phyloP scores from a whole-genome alignment of 2,329 filamentous ascomycete genomes.

The Rutstroemia sp. region DNA sequence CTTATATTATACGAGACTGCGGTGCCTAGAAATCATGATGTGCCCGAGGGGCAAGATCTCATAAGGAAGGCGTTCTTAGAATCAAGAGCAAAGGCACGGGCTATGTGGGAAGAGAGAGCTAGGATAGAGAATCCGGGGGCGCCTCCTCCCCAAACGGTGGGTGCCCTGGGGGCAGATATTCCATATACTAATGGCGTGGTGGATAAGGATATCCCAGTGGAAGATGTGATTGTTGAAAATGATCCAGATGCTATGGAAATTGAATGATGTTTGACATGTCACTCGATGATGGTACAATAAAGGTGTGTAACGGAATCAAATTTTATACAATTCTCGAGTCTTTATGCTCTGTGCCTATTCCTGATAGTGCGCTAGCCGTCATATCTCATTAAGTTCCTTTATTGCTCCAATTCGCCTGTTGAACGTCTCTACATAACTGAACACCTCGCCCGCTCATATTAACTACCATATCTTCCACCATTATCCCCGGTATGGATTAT shows the following conservation, averaged over 20 bases:
- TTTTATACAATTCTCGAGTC: background rate
- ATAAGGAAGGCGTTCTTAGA: conserved; percentile 82
- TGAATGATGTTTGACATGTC: conserved; percentile 27
- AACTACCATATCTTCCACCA: conserved; percentile 13
- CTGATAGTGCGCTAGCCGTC: conserved; percentile 26
- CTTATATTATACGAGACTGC: conserved; percentile 67
- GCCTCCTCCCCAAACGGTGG: conserved; percentile 13
- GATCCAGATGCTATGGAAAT: conserved; percentile 63
- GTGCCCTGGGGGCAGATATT: conserved; percentile 8
- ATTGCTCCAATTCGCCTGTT: background rate
- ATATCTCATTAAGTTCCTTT: background rate
- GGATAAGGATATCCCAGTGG: background rate
- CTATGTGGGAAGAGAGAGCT: conserved; percentile 43
- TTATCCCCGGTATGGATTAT: conserved; percentile 29
- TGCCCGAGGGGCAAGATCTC: conserved; percentile 67
- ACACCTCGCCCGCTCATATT: conserved; percentile 6
- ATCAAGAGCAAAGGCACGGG: conserved; percentile 59
- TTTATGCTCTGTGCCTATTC: conserved; percentile 23
- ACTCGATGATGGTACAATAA: background rate
- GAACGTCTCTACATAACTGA: background rate
- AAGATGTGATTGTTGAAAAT: conserved; percentile 24
- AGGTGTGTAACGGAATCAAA: background rate
- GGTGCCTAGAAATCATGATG: conserved; percentile 67
- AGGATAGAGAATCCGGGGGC: conserved; percentile 26
- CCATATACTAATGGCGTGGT: conserved; percentile 12